Conservation (phyloP, 306 rosid genomes). For the Lotus japonicus region DNA sequence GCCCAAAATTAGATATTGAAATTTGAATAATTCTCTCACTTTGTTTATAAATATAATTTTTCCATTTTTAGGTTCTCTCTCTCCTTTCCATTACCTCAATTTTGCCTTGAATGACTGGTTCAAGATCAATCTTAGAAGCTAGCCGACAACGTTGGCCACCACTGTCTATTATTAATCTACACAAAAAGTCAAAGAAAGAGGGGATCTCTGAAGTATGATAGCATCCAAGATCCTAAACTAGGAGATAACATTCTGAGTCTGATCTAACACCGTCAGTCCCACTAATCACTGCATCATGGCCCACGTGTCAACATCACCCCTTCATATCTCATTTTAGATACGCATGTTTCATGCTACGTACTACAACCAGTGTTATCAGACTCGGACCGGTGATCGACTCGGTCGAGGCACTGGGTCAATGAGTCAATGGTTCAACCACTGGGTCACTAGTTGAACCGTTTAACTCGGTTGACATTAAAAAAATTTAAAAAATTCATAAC, state of each 20-base stretch:
- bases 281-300: conserved; percentile 43
- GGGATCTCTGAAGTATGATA: neutral
- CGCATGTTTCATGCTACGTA: conserved; percentile 42
- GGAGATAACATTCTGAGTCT: conserved; percentile 16
- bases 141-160: conserved; percentile 44
- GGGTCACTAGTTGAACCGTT: too few relatives aligned
- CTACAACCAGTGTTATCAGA: too few relatives aligned
- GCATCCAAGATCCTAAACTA: conserved; percentile 28
- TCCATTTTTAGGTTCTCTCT: neutral
- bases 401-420: too few relatives aligned
- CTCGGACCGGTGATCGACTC: too few relatives aligned
- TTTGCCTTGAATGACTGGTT: neutral
- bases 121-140: conserved; percentile 31
- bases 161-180: conserved; percentile 9
- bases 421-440: too few relatives aligned
- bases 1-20: neutral
- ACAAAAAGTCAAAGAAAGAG: conserved; percentile 34
- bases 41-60: neutral
- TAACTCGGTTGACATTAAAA: too few relatives aligned
- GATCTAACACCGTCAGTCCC: conserved; percentile 38
- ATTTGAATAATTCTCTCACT: neutral
- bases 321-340: conserved; percentile 52
- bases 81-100: neutral
- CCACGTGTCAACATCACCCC: conserved; percentile 62
- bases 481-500: too few relatives aligned